These are phyloP conservation scores for Chaetomiaceae sp. DNA, from an alignment of 2,329 filamentous ascomycete genomes.

Conservation along the genomic window DNA sequence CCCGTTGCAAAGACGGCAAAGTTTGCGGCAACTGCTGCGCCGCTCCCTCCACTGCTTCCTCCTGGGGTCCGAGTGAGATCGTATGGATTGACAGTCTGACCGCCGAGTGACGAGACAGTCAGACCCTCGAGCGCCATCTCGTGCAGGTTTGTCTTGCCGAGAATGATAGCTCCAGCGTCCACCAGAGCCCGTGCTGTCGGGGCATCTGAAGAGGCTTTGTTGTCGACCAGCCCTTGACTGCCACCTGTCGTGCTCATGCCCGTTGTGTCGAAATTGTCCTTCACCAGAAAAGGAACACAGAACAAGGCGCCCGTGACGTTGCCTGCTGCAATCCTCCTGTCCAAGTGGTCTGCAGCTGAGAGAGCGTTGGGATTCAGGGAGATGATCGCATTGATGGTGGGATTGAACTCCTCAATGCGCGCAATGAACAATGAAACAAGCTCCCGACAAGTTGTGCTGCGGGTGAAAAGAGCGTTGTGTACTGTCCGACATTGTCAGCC, in stretches of 20 bases:
- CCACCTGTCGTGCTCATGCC: constrained; percentile 56
- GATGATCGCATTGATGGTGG: constrained; percentile 53
- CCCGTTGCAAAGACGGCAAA: constrained; percentile 56
- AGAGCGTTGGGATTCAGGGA: constrained; percentile 44
- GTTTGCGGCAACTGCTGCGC: constrained; percentile 52
- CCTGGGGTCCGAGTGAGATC: constrained; percentile 61
- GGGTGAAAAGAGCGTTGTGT: constrained; percentile 51
- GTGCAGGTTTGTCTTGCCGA: constrained; percentile 59
- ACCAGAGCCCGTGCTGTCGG: constrained; percentile 47
- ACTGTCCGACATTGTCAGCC: too few relatives aligned
- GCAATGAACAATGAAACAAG: constrained; percentile 53
- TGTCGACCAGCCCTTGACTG: constrained; percentile 45
- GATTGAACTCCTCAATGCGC: constrained; percentile 54
- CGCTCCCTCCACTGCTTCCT: constrained; percentile 60
- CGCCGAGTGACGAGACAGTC: constrained; percentile 57
- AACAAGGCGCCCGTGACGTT: constrained; percentile 52
- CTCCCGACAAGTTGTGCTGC: constrained; percentile 49
- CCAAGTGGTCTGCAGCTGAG: constrained; percentile 45
- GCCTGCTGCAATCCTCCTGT: constrained; percentile 41
- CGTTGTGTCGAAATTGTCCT: constrained; percentile 59
- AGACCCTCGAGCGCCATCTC: constrained; percentile 62
- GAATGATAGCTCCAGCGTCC: constrained; percentile 50
- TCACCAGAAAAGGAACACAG: constrained; percentile 58
- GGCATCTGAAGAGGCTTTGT: constrained; percentile 43
- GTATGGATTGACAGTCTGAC: constrained; percentile 64